Conservation (phyloP, 495 filamentous ascomycete genomes). For the Neurospora sp. region DNA sequence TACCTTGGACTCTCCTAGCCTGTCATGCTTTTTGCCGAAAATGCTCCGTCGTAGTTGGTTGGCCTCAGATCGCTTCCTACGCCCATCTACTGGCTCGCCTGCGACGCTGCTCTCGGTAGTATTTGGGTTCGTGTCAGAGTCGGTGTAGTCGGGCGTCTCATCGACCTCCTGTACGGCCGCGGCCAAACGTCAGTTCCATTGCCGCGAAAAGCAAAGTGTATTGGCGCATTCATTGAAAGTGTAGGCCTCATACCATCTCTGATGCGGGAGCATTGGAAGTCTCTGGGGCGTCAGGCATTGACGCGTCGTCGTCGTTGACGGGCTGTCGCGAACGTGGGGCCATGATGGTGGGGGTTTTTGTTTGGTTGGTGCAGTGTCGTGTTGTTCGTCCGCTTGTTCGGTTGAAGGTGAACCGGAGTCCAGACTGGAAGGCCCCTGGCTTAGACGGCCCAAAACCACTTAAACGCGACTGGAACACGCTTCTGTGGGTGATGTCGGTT, state of each 20-base stretch:
- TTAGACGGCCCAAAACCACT: slow-evolving; percentile 21
- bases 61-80: slow-evolving; percentile 73
- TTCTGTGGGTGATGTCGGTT: slow-evolving; percentile 1
- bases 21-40: slow-evolving; percentile 88
- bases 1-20: slow-evolving; percentile 85
- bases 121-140: slow-evolving; percentile 88
- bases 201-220: not conserved
- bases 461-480: slow-evolving; percentile 34
- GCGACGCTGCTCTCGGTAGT: slow-evolving; percentile 81
- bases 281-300: slow-evolving; percentile 53
- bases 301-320: slow-evolving; percentile 43
- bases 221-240: not conserved
- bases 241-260: slow-evolving; percentile 35
- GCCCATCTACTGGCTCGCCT: slow-evolving; percentile 69
- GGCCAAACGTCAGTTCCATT: slow-evolving; percentile 11
- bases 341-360: slow-evolving; percentile 33
- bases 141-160: slow-evolving; percentile 78
- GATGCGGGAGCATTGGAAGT: slow-evolving; percentile 23
- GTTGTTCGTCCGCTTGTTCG: slow-evolving; percentile 2
- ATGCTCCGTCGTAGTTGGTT: slow-evolving; percentile 81
- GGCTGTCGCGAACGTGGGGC: slow-evolving; percentile 44
- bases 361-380: not conserved
- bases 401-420: slow-evolving; percentile 1
- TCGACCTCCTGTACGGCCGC: slow-evolving; percentile 48
- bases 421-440: not conserved